These are phyloP conservation scores for Magnaporthales sp. DNA, from an alignment of 2,329 filamentous ascomycete genomes.

Conservation along the genomic window DNA sequence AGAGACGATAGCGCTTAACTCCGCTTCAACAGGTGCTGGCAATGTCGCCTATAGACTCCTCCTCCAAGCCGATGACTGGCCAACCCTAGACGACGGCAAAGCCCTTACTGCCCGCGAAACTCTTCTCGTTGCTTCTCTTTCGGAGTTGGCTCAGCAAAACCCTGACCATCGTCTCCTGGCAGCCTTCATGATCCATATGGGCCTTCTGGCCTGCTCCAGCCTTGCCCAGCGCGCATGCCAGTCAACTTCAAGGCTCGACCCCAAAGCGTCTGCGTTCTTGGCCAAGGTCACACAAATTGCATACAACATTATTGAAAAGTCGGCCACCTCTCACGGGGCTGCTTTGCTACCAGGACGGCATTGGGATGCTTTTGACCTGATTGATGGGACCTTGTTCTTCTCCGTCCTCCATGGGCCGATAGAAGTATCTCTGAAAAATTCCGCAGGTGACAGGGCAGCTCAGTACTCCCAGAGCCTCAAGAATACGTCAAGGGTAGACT, in stretches of 20 bases:
- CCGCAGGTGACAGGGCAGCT: too few relatives aligned
- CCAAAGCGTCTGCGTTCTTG: not conserved
- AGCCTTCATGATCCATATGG: too few relatives aligned
- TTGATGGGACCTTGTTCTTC: constrained; percentile 15
- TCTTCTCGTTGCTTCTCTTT: constrained; percentile 14
- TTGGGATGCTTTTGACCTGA: constrained; percentile 16
- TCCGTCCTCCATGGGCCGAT: not conserved
- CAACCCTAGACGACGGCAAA: not conserved
- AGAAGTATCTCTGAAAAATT: too few relatives aligned
- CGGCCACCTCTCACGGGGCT: not conserved
- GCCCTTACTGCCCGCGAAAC: constrained; percentile 13
- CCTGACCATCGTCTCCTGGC: too few relatives aligned
- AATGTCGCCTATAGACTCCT: not conserved
- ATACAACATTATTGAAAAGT: constrained; percentile 4
- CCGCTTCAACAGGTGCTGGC: not conserved
- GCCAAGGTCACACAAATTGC: not conserved
- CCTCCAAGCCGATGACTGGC: not conserved
- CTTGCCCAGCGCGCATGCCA: constrained; percentile 16
- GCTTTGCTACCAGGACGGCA: constrained; percentile 6
- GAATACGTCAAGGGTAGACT: too few relatives aligned
- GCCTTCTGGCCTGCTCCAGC: constrained; percentile 13
- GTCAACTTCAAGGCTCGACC: not conserved
- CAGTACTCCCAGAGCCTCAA: too few relatives aligned
- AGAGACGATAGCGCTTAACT: too few relatives aligned
- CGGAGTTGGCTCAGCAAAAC: constrained; percentile 6